Percentiles rank a stretch among this genome's conserved stretches.
phyloP scores from a whole-genome alignment of 2,329 filamentous ascomycete genomes.

The Paraconiothyrium sp. region DNA sequence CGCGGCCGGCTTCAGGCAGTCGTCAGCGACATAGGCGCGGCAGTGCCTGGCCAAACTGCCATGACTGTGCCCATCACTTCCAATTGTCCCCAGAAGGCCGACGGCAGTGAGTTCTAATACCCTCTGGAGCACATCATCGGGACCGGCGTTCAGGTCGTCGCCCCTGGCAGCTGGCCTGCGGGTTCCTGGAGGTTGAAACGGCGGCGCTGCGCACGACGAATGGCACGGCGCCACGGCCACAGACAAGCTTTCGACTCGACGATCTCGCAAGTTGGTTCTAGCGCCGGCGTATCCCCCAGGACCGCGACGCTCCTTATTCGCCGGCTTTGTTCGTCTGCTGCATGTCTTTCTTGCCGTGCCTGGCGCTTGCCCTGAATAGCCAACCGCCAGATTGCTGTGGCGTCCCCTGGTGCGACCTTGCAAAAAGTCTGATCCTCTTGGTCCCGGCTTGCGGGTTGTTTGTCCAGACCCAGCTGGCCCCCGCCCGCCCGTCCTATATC shows the following conservation, averaged over 20 bases:
- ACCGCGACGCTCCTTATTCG: constrained; percentile 12
- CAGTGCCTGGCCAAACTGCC: background rate
- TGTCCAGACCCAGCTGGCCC: constrained; percentile 24
- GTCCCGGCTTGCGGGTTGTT: constrained; percentile 13
- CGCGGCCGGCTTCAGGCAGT: background rate
- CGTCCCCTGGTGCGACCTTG: constrained; percentile 32
- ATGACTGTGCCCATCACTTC: background rate
- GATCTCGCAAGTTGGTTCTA: constrained; percentile 25
- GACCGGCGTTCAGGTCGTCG: background rate
- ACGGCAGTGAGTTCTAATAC: background rate
- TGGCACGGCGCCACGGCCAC: constrained; percentile 28
- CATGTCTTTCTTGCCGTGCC: constrained; percentile 23
- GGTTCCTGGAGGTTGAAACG: constrained; percentile 40
- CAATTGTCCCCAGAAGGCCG: background rate
- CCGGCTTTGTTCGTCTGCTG: constrained; percentile 16
- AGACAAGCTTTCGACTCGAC: constrained; percentile 39
- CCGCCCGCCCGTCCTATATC: constrained; percentile 36
- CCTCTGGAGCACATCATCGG: too few species aligned
- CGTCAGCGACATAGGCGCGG: background rate
- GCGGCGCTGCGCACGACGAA: constrained; percentile 33
- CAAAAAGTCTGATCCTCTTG: constrained; percentile 38
- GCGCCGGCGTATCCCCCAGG: constrained; percentile 21
- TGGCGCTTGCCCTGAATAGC: constrained; percentile 32
- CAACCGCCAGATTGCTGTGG: constrained; percentile 29
- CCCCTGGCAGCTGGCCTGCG: constrained; percentile 17